A percentile compares a stretch with the other conserved stretches of the same genome.
These are phyloP conservation scores for Fraxinus americana DNA, from an alignment of 257 asterid genomes.

Conservation along the genomic window DNA sequence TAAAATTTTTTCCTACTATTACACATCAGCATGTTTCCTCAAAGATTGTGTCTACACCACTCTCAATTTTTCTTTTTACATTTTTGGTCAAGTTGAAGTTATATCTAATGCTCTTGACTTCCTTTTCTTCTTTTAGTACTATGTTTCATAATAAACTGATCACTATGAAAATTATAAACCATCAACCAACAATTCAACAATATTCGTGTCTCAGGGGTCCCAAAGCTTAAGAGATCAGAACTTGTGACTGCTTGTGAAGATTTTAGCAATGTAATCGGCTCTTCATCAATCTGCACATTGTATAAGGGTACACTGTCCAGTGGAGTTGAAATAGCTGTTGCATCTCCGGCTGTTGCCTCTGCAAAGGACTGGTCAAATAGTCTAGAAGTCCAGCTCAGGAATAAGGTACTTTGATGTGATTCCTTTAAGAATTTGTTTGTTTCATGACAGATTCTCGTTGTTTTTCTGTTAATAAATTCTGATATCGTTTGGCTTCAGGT, in stretches of 20 bases:
- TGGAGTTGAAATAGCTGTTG: constrained; percentile 91
- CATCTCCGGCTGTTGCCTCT: constrained; percentile 56
- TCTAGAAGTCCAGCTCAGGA: constrained; percentile 69
- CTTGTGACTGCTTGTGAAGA: constrained; percentile 90
- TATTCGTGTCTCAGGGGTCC: constrained; percentile 61
- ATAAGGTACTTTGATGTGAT: constrained; percentile 51
- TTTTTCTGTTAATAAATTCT: background rate
- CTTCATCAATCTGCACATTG: constrained; percentile 58
- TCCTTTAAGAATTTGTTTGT: background rate
- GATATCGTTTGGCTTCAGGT: constrained; percentile 49
- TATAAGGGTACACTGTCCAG: constrained; percentile 86
- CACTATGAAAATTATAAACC: background rate
- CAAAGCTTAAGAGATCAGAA: constrained; percentile 77
- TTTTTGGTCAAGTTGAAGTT: background rate
- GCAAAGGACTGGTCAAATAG: constrained; percentile 76
- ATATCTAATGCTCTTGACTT: background rate
- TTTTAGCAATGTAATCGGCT: constrained; percentile 84
- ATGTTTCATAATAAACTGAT: constrained; percentile 9
- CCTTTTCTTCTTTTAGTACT: constrained; percentile 8
- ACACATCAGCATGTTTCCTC: background rate
- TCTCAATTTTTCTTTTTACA: background rate
- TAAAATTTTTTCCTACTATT: constrained; percentile 26
- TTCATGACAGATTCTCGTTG: background rate
- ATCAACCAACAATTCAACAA: background rate
- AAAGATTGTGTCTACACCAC: background rate